Percentiles rank a stretch among this genome's conserved stretches.
Evolutionary conservation across 2,329 filamentous ascomycete species (phyloP).

Genomic region (Ampelomyces quisqualis): DNA sequence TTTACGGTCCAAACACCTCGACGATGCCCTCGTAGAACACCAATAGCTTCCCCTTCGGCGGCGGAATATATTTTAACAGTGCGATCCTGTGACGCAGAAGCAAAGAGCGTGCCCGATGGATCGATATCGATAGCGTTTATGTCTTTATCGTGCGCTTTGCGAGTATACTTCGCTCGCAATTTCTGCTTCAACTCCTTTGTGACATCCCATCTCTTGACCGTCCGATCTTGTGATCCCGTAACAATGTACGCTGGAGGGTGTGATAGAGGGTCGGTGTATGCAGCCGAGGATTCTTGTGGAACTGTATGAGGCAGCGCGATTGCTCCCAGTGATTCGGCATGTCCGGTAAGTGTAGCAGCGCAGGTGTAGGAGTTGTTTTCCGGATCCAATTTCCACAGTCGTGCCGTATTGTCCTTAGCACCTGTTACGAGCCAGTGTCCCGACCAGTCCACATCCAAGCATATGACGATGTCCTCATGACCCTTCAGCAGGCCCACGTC

Average conservation of each 20-base stretch:
- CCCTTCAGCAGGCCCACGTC: constrained; percentile 84
- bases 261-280: constrained; percentile 70
- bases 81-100: constrained; percentile 93
- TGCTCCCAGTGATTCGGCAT: constrained; percentile 90
- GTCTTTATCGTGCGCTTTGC: constrained; percentile 97
- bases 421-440: constrained; percentile 95
- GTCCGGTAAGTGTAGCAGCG: constrained; percentile 80
- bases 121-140: constrained; percentile 93
- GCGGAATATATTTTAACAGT: constrained; percentile 96
- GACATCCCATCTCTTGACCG: constrained; percentile 91
- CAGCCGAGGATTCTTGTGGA: constrained; percentile 68
- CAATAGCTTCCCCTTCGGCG: constrained; percentile 84
- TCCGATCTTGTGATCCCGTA: constrained; percentile 93
- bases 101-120: constrained; percentile 74
- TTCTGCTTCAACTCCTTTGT: constrained; percentile 53
- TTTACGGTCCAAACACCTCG: constrained; percentile 94
- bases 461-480: constrained; percentile 94
- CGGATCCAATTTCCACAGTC: constrained; percentile 84
- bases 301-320: constrained; percentile 74
- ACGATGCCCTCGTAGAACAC: constrained; percentile 87
- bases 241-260: constrained; percentile 82
- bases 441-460: constrained; percentile 92
- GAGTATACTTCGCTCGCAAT: constrained; percentile 73
- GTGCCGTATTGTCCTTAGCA: constrained; percentile 93
- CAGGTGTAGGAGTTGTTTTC: constrained; percentile 73